A percentile compares a stretch with the other conserved stretches of the same genome.
These are phyloP conservation scores for Exserohilum rostratum DNA, from an alignment of 2,329 filamentous ascomycete species.

Conservation along the genomic window DNA sequence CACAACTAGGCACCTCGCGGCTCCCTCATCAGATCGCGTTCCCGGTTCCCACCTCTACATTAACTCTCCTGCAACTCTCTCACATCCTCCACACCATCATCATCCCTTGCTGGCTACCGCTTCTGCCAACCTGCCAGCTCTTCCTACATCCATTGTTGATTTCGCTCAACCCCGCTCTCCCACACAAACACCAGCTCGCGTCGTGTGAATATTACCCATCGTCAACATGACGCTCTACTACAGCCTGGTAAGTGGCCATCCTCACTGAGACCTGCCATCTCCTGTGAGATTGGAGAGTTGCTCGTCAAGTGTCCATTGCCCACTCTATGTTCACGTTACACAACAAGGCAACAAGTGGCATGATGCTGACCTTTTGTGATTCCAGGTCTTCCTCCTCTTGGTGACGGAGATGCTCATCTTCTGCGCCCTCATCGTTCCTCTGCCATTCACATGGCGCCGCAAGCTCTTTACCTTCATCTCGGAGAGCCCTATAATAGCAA, in stretches of 20 bases:
- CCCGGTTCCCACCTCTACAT: conserved; percentile 22
- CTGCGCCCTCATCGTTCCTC: conserved; percentile 79
- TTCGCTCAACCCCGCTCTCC: conserved; percentile 26
- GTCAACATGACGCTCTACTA: conserved; percentile 72
- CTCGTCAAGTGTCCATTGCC: conserved; percentile 1
- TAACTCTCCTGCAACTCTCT: conserved; percentile 18
- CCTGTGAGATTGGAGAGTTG: neutral
- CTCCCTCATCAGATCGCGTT: conserved; percentile 28
- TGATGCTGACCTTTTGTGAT: conserved; percentile 36
- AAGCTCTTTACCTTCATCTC: conserved; percentile 96
- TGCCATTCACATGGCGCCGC: conserved; percentile 85
- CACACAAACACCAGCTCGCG: conserved; percentile 26
- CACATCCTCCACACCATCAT: conserved; percentile 6
- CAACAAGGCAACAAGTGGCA: conserved; percentile 13
- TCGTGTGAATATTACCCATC: conserved; percentile 32
- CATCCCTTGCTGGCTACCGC: neutral
- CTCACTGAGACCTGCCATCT: neutral
- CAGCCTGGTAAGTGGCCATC: conserved; percentile 61
- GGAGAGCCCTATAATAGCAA: conserved; percentile 81
- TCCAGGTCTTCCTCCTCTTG: conserved; percentile 80
- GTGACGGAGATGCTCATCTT: conserved; percentile 84
- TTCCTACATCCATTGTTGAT: conserved; percentile 3
- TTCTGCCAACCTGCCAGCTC: conserved; percentile 4
- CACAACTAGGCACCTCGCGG: conserved; percentile 37
- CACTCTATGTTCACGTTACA: conserved; percentile 1